Percentiles rank a stretch among this genome's conserved stretches.
These are phyloP conservation scores for Kazachstania sp. DNA, from an alignment of 1,139 yeast species.

Conservation along the genomic window DNA sequence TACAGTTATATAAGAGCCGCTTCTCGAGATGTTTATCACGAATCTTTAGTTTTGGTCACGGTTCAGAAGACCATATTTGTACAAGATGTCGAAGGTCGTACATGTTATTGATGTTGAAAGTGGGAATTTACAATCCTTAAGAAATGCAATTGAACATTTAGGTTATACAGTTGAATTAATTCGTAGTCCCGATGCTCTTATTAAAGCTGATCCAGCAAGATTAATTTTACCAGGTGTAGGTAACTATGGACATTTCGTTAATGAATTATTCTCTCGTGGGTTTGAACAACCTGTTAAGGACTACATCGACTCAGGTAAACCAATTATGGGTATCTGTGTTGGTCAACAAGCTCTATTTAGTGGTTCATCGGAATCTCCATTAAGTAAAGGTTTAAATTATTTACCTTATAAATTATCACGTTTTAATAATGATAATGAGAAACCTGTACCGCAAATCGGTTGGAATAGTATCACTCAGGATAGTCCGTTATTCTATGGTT, in stretches of 20 bases:
- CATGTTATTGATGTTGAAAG: slow-evolving; percentile 90
- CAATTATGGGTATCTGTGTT: slow-evolving; percentile 94
- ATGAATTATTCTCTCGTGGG: slow-evolving; percentile 51
- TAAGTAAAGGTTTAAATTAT: slow-evolving; percentile 47
- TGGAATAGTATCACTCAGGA: slow-evolving; percentile 57
- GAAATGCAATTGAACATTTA: slow-evolving; percentile 71
- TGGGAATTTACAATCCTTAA: slow-evolving; percentile 83
- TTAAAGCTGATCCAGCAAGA: slow-evolving; percentile 41
- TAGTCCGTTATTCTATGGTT: slow-evolving; percentile 43
- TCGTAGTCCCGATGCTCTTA: slow-evolving; percentile 36
- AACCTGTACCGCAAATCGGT: slow-evolving; percentile 93
- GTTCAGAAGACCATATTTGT: no score
- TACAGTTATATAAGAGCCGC: no score
- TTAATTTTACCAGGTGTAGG: slow-evolving; percentile 92
- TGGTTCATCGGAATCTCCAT: slow-evolving; percentile 67
- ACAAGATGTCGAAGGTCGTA: slow-evolving; percentile 35
- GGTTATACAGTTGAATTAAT: slow-evolving; percentile 60
- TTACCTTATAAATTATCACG: slow-evolving; percentile 46
- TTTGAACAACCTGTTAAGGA: slow-evolving; percentile 56
- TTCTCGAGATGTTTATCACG: no score
- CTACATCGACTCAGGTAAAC: slow-evolving; percentile 65
- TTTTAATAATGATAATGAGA: slow-evolving; percentile 50
- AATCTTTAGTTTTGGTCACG: no score
- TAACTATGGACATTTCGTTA: slow-evolving; percentile 87
- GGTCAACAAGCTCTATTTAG: slow-evolving; percentile 79